These are phyloP conservation scores for Aspergillus pseudoglaucus DNA, from an alignment of 2,329 filamentous ascomycete species.

Conservation along the genomic window DNA sequence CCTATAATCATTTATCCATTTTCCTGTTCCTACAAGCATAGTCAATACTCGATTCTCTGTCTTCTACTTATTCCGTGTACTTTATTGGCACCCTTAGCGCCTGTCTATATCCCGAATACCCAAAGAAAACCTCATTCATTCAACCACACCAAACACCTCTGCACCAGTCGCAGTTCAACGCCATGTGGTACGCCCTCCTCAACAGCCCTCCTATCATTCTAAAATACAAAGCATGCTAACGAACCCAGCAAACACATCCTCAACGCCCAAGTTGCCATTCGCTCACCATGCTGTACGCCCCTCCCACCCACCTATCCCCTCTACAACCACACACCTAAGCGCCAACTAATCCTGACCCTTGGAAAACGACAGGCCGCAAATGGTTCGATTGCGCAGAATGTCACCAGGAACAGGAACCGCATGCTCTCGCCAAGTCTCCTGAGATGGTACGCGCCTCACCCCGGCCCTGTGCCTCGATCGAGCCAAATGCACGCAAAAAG, in stretches of 20 bases:
- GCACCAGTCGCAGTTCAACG: too few species aligned
- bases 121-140: not conserved
- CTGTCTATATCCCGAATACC: too few species aligned
- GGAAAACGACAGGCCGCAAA: conserved; percentile 63
- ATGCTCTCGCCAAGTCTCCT: conserved; percentile 66
- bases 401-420: conserved; percentile 73
- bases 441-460: conserved; percentile 64
- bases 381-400: conserved; percentile 99
- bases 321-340: too few species aligned
- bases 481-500: too few species aligned
- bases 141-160: too few species aligned
- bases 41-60: not conserved
- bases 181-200: conserved; percentile 22
- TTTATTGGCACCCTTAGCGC: too few species aligned
- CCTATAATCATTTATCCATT: not conserved
- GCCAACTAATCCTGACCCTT: too few species aligned
- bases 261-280: conserved; percentile 95
- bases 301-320: too few species aligned
- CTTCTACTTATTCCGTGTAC: too few species aligned
- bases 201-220: not conserved
- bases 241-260: conserved; percentile 82
- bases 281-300: conserved; percentile 82
- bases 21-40: not conserved
- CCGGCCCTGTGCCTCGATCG: too few species aligned
- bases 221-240: conserved; percentile 8